Conservation (phyloP, 306 rosid species). For the Senna tora region DNA sequence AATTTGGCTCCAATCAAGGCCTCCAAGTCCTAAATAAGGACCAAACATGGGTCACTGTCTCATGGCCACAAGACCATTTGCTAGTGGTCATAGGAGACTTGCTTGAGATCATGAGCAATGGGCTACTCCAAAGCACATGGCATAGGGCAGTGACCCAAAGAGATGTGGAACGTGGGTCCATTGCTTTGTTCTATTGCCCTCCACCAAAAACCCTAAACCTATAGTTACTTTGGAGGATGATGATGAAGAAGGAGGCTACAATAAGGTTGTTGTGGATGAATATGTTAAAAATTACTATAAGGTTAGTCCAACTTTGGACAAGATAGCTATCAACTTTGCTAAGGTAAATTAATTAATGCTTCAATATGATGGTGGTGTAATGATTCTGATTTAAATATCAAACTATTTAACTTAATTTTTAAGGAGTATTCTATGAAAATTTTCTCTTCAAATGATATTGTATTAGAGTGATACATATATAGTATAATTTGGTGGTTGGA, state of each 20-base stretch:
- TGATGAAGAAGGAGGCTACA: neutral
- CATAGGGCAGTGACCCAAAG: constrained; percentile 30
- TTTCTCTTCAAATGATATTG: too few relatives aligned
- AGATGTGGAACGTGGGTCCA: constrained; percentile 7
- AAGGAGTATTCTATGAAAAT: too few relatives aligned
- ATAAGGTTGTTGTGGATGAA: constrained; percentile 22
- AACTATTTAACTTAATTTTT: too few relatives aligned
- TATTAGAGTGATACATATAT: too few relatives aligned
- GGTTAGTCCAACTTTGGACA: neutral
- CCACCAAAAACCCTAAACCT: constrained; percentile 20
- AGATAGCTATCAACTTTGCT: constrained; percentile 24
- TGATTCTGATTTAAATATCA: too few relatives aligned
- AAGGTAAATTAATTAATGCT: constrained; percentile 4
- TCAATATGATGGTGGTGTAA: too few relatives aligned
- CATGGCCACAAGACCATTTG: constrained; percentile 30
- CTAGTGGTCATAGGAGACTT: constrained; percentile 29
- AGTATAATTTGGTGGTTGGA: too few relatives aligned
- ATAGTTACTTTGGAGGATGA: neutral
- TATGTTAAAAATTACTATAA: constrained; percentile 23
- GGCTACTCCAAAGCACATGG: constrained; percentile 25
- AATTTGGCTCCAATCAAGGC: constrained; percentile 17
- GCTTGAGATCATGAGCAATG: constrained; percentile 29
- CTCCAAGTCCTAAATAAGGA: constrained; percentile 25
- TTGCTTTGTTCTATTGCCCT: constrained; percentile 30
- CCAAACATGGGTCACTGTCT: neutral